A percentile compares a stretch with the other conserved stretches of the same genome.
These are phyloP conservation scores for Auriculariales sp. DNA, from an alignment of 768 basidiomycete genomes.

Conservation along the genomic window DNA sequence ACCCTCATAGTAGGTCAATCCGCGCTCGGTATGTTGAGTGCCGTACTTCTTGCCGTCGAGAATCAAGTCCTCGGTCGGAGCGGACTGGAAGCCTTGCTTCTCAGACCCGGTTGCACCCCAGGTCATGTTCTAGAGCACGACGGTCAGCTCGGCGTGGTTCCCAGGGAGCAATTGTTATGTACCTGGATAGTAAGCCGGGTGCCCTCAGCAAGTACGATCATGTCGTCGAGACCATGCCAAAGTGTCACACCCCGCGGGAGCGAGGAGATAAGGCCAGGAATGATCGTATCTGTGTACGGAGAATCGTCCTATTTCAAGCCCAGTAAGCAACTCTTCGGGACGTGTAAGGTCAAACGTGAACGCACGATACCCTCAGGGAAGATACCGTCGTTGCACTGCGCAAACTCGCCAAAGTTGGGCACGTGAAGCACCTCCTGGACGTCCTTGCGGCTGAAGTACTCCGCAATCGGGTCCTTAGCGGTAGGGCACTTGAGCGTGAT, in stretches of 20 bases:
- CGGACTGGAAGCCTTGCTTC: conserved; percentile 2
- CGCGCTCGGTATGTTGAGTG: not conserved
- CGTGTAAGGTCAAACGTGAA: not conserved
- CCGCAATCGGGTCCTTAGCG: conserved; percentile 4
- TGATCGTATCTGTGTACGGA: conserved; percentile 3
- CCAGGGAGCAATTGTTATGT: conserved; percentile 4
- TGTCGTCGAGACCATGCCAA: conserved; percentile 7
- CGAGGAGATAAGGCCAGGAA: conserved; percentile 2
- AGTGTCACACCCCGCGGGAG: conserved; percentile 7
- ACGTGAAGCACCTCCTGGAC: conserved; percentile 4
- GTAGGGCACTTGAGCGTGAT: conserved; percentile 6
- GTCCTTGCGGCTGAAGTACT: conserved; percentile 5
- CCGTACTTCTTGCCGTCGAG: not conserved
- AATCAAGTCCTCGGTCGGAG: not conserved
- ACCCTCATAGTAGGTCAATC: not conserved
- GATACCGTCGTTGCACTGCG: not conserved
- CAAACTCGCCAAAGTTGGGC: conserved; percentile 1
- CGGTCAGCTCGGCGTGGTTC: conserved; percentile 1
- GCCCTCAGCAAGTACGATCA: conserved; percentile 3
- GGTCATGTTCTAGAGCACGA: not conserved
- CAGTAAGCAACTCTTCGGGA: not conserved
- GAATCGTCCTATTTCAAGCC: not conserved
- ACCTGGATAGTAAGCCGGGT: conserved; percentile 7
- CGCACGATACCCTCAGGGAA: not conserved
- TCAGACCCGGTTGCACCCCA: no score